Conservation (phyloP, 2,329 filamentous ascomycete genomes). For the Harringtonia aguacate region DNA sequence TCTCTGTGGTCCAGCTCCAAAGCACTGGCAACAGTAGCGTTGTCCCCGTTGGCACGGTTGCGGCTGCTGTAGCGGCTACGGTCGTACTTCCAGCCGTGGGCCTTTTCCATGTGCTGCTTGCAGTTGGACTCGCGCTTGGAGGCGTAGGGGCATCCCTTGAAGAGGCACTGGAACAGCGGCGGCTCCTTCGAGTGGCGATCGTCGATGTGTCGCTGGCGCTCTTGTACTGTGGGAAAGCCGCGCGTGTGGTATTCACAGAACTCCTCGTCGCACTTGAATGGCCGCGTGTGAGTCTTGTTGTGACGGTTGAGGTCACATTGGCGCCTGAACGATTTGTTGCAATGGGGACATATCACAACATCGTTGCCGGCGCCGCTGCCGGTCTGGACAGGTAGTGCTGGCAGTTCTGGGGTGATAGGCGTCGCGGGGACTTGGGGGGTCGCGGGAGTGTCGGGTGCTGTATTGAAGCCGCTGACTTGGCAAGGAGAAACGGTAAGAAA, state of each 20-base stretch:
- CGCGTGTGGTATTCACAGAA: conserved; percentile 58
- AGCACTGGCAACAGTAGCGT: neutral
- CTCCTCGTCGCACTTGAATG: conserved; percentile 59
- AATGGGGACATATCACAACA: conserved; percentile 9
- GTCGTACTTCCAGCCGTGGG: conserved; percentile 61
- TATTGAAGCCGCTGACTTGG: neutral
- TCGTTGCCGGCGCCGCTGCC: neutral
- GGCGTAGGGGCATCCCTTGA: conserved; percentile 54
- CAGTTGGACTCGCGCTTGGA: conserved; percentile 73
- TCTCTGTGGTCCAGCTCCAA: neutral
- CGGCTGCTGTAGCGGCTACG: conserved; percentile 37
- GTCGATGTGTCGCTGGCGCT: conserved; percentile 65
- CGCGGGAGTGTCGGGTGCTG: neutral
- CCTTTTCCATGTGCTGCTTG: conserved; percentile 82
- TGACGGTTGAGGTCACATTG: conserved; percentile 47
- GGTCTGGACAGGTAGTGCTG: neutral
- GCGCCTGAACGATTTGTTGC: conserved; percentile 18
- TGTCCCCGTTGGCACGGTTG: neutral
- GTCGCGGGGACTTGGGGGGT: neutral
- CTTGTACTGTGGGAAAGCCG: conserved; percentile 72
- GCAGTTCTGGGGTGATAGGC: neutral
- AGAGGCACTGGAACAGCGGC: conserved; percentile 56
- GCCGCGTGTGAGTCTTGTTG: conserved; percentile 65
- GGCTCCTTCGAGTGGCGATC: conserved; percentile 63
- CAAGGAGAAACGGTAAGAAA: neutral